Evolutionary conservation across 495 filamentous ascomycete species (phyloP).

Genomic region (Wilcoxina mikolae): DNA sequence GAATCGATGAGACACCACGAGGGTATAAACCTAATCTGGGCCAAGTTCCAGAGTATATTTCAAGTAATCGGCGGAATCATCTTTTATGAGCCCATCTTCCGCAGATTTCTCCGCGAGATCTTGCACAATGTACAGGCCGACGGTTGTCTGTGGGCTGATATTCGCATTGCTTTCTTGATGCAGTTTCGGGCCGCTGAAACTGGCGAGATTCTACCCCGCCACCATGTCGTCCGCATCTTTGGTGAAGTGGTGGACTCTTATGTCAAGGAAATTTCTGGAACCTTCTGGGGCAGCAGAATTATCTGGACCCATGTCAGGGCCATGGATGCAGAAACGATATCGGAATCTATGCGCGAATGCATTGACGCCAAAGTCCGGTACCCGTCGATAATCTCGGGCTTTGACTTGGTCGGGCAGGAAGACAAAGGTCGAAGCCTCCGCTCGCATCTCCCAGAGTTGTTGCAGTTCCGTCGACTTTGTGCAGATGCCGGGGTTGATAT

Average conservation of each 20-base stretch:
- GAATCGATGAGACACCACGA: slow-evolving; percentile 68
- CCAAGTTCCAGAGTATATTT: slow-evolving; percentile 59
- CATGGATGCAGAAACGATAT: slow-evolving; percentile 47
- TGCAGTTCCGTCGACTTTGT: slow-evolving; percentile 85
- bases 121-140: slow-evolving; percentile 55
- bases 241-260: slow-evolving; percentile 69
- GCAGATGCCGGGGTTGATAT: slow-evolving; percentile 62
- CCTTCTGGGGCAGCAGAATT: slow-evolving; percentile 71
- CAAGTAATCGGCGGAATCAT: slow-evolving; percentile 53
- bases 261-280: slow-evolving; percentile 45
- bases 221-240: slow-evolving; percentile 52
- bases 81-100: slow-evolving; percentile 84
- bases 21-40: slow-evolving; percentile 67
- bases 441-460: slow-evolving; percentile 65
- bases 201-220: slow-evolving; percentile 25
- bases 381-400: slow-evolving; percentile 69
- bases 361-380: slow-evolving; percentile 64
- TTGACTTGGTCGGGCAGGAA: slow-evolving; percentile 79
- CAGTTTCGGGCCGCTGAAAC: slow-evolving; percentile 15
- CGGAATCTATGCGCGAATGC: slow-evolving; percentile 71
- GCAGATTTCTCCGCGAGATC: slow-evolving; percentile 46
- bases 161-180: slow-evolving; percentile 30
- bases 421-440: slow-evolving; percentile 57
- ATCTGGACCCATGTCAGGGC: slow-evolving; percentile 70
- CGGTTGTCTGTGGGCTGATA: slow-evolving; percentile 67